Conservation (phyloP, 2,329 filamentous ascomycete species). For the Aspergillus pseudonomiae region DNA sequence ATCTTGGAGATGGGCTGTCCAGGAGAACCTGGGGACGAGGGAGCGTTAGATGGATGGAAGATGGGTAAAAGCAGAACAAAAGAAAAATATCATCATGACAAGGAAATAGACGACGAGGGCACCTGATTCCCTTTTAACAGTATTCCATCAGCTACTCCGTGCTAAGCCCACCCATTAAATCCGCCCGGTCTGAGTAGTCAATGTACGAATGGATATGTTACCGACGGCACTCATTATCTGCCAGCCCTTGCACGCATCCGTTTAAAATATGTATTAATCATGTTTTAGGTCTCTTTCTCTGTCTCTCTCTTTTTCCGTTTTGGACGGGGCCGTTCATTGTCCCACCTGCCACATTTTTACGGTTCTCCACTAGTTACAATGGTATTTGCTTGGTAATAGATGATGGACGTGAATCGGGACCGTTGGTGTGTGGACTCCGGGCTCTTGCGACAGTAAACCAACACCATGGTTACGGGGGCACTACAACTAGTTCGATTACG, state of each 20-base stretch:
- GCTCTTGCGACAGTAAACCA: neutral
- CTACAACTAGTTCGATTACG: neutral
- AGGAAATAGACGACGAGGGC: slow-evolving; percentile 13
- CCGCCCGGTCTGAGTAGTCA: slow-evolving; percentile 21
- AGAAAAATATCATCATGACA: slow-evolving; percentile 4
- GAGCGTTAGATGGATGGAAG: neutral
- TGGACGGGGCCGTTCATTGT: slow-evolving; percentile 11
- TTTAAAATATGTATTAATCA: neutral
- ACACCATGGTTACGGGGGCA: neutral
- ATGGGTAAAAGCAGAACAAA: neutral
- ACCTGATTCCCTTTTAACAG: slow-evolving; percentile 19
- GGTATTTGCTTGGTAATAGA: slow-evolving; percentile 12
- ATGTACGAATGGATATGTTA: slow-evolving; percentile 22
- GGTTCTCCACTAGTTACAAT: slow-evolving; percentile 15
- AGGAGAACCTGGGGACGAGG: neutral
- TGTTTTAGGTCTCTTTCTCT: neutral
- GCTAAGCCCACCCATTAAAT: slow-evolving; percentile 20
- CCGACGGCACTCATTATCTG: slow-evolving; percentile 12
- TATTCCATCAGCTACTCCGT: slow-evolving; percentile 11
- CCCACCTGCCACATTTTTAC: slow-evolving; percentile 22
- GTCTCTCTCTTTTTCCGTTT: slow-evolving; percentile 2
- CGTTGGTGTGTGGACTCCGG: slow-evolving; percentile 5
- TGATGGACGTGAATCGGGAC: slow-evolving; percentile 9
- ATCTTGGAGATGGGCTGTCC: neutral
- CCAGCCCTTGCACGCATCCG: slow-evolving; percentile 16